These are phyloP conservation scores for Diaporthe sp. DNA, from an alignment of 2,329 filamentous ascomycete genomes.

Conservation along the genomic window DNA sequence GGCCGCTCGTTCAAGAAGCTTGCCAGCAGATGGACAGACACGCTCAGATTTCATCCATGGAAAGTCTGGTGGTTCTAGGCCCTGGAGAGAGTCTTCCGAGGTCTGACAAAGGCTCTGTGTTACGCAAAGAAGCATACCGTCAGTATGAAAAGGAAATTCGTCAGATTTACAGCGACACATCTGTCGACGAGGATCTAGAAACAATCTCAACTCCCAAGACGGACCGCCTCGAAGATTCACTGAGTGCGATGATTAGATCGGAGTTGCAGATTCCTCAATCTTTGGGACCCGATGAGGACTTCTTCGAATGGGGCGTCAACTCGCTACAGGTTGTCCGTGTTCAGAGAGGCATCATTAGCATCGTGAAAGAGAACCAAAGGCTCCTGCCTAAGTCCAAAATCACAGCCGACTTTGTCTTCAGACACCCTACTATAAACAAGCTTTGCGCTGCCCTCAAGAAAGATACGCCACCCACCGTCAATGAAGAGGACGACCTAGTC, in stretches of 20 bases:
- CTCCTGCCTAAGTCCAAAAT: neutral
- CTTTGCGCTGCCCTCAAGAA: neutral
- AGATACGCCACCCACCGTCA: neutral
- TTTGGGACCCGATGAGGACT: neutral
- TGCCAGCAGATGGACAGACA: constrained; percentile 12
- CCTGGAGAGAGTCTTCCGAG: neutral
- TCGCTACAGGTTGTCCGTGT: constrained; percentile 8
- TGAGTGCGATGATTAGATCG: neutral
- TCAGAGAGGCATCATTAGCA: neutral
- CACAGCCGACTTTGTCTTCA: constrained; percentile 1
- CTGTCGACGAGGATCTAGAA: neutral
- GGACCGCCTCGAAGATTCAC: neutral
- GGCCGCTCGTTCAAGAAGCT: neutral
- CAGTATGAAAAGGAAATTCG: neutral
- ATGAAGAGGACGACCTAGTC: neutral
- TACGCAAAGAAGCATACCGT: constrained; percentile 1
- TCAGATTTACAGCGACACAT: neutral
- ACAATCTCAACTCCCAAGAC: neutral
- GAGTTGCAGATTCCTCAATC: neutral
- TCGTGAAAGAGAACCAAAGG: neutral
- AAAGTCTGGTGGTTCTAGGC: neutral
- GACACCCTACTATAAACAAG: neutral
- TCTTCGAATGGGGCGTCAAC: neutral
- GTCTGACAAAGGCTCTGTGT: constrained; percentile 9
- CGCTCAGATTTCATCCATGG: constrained; percentile 1